Evolutionary conservation across 1,284 basidiomycete genomes (phyloP), one percentile per base, ranked within the genome.

Genomic region (Pulveroboletus sp.): DNA sequence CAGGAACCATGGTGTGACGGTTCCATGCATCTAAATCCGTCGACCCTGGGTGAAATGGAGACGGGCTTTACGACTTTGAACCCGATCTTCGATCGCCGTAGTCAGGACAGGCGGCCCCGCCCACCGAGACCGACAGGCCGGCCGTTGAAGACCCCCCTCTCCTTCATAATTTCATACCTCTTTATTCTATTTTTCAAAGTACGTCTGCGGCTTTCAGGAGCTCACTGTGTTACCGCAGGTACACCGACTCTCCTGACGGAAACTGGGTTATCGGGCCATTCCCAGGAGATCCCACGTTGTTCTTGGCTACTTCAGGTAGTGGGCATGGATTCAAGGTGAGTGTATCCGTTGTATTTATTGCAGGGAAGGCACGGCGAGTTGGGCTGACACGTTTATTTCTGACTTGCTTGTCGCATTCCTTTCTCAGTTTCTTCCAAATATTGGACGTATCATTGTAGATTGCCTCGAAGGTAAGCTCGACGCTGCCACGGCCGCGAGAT

Each of bases 271-370:
- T 94, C 60, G 89, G 91, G 35, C 78, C 73, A 43, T 79, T 86
- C 58, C 84, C 87, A 1, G 67, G 70, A 8, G 80, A 89, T 65
- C 66, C 76, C 12, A 79, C 79, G 2, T 65, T 94, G 18, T 69
- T 91, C 48, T 71, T 94, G 20, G 91, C 90, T 6, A 92, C 90
- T 0, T 87, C 81, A 17, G 92, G 87, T 8, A 89, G 86, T 62
- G 92, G 91, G 0, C 92, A 94, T 72, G 91, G 84, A 0, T 94
- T 85, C 78, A 94, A 93, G 80, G 90, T 86, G 55, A 53, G 69
- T 64, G 4, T 17, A 25, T 29, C 5, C 33, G 29, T 31, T 31
- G 7, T 12, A 12, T 31, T 31, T 31, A 31, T 31, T 31, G 29
- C 29, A 31, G 7, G 8, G 12, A 12, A 31, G 12, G 12, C 12